These are phyloP conservation scores for Ceratocystis variospora DNA, from an alignment of 2,329 filamentous ascomycete species.

Conservation along the genomic window DNA sequence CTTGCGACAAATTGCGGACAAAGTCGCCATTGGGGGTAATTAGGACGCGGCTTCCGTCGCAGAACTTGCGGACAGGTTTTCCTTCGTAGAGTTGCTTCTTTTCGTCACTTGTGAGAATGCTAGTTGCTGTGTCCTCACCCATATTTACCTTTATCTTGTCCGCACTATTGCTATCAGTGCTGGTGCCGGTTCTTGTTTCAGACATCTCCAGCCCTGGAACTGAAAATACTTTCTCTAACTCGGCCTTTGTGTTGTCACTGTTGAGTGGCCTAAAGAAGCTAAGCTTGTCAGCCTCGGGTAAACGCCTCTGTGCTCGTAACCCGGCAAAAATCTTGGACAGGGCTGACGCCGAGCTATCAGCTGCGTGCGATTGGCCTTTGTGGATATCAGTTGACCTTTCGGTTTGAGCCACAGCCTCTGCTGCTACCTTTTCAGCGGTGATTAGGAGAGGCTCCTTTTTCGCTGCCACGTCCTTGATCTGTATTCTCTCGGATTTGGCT, in stretches of 20 bases:
- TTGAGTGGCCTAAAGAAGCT: constrained; percentile 29
- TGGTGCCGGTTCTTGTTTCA: background rate
- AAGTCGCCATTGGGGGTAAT: constrained; percentile 66
- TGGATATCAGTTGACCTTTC: background rate
- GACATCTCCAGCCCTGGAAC: background rate
- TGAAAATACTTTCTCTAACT: constrained; percentile 7
- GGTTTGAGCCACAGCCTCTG: constrained; percentile 1
- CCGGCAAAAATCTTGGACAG: constrained; percentile 2
- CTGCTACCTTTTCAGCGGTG: constrained; percentile 9
- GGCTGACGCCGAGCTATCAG: constrained; percentile 5
- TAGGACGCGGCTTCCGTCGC: constrained; percentile 48
- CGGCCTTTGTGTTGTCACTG: constrained; percentile 19
- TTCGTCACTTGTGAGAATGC: constrained; percentile 40
- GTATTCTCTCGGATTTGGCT: constrained; percentile 26
- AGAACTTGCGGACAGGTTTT: constrained; percentile 45
- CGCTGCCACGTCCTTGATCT: constrained; percentile 23
- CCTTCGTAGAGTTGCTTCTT: constrained; percentile 42
- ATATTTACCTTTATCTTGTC: constrained; percentile 15
- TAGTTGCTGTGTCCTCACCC: background rate
- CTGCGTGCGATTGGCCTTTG: background rate
- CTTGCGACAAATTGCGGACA: constrained; percentile 53
- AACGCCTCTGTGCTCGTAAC: background rate
- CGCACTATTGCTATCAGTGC: background rate
- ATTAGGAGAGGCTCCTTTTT: constrained; percentile 17
- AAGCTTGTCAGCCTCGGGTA: constrained; percentile 26